phyloP scores from a whole-genome alignment of 2,329 filamentous ascomycete genomes.

The Trichoderma koningiopsis region DNA sequence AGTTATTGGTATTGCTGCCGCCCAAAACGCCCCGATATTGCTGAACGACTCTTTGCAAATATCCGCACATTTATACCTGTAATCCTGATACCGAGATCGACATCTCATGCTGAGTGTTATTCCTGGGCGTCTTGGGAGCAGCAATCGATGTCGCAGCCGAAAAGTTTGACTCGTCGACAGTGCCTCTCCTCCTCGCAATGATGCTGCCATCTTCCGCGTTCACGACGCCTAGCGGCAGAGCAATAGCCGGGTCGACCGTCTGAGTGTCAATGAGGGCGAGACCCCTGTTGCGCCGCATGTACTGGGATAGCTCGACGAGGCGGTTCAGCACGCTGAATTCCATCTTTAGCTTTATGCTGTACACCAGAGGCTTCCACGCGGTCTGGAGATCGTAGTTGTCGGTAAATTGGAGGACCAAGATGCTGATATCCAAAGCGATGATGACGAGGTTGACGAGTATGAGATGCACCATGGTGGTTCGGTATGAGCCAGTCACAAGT shows the following conservation, averaged over 20 bases:
- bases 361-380: constrained; percentile 38
- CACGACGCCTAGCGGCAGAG: constrained; percentile 12
- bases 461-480: constrained; percentile 37
- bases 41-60: neutral
- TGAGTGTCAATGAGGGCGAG: constrained; percentile 24
- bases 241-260: neutral
- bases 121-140: neutral
- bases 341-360: constrained; percentile 41
- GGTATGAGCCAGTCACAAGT: constrained; percentile 29
- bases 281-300: constrained; percentile 17
- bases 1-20: neutral
- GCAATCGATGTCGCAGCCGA: neutral
- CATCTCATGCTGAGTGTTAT: constrained; percentile 7
- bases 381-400: constrained; percentile 38
- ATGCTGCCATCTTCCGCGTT: constrained; percentile 1
- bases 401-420: constrained; percentile 36
- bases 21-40: neutral
- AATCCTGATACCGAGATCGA: neutral
- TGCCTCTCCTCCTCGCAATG: neutral
- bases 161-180: constrained; percentile 4
- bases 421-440: constrained; percentile 44
- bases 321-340: constrained; percentile 40
- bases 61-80: neutral
- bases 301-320: constrained; percentile 34
- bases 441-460: constrained; percentile 46